Percentiles rank a stretch among this genome's conserved stretches.
phyloP scores from a whole-genome alignment of 2,329 filamentous ascomycete genomes.

The Huntiella decipiens region DNA sequence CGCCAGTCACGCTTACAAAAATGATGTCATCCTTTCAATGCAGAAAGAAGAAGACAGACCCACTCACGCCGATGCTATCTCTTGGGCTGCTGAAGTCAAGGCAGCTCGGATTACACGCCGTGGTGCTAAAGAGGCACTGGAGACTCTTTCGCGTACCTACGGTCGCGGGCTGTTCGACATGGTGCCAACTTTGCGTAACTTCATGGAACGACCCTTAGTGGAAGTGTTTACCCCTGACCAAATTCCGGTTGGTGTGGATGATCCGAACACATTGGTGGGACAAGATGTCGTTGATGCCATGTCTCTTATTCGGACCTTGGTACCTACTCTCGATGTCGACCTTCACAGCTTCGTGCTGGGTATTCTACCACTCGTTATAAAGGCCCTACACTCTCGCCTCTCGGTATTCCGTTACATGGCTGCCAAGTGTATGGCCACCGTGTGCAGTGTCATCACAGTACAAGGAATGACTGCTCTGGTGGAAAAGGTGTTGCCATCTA shows the following conservation, averaged over 20 bases:
- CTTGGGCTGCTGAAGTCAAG: conserved; percentile 76
- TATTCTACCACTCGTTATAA: conserved; percentile 70
- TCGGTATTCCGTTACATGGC: conserved; percentile 93
- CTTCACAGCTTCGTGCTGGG: conserved; percentile 66
- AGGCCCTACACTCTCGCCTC: conserved; percentile 68
- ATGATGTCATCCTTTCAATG: conserved; percentile 70
- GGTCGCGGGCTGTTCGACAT: conserved; percentile 59
- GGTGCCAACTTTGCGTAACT: conserved; percentile 59
- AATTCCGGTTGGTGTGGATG: conserved; percentile 52
- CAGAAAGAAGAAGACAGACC: conserved; percentile 93
- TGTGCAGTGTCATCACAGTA: conserved; percentile 90
- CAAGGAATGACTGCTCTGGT: conserved; percentile 93
- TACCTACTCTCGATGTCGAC: conserved; percentile 65
- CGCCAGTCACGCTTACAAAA: conserved; percentile 58
- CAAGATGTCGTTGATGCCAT: conserved; percentile 89
- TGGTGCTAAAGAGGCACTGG: conserved; percentile 83
- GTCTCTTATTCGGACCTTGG: conserved; percentile 77
- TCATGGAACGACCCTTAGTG: conserved; percentile 67
- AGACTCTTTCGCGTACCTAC: conserved; percentile 67
- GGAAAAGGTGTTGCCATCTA: conserved; percentile 76
- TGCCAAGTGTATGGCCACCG: conserved; percentile 89
- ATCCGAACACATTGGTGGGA: conserved; percentile 57
- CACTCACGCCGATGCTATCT: conserved; percentile 77
- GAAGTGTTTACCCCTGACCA: conserved; percentile 49
- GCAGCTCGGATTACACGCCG: conserved; percentile 78